Evolutionary conservation across 495 filamentous ascomycete genomes (phyloP).

Genomic region (Staphylotrichum longicolle): DNA sequence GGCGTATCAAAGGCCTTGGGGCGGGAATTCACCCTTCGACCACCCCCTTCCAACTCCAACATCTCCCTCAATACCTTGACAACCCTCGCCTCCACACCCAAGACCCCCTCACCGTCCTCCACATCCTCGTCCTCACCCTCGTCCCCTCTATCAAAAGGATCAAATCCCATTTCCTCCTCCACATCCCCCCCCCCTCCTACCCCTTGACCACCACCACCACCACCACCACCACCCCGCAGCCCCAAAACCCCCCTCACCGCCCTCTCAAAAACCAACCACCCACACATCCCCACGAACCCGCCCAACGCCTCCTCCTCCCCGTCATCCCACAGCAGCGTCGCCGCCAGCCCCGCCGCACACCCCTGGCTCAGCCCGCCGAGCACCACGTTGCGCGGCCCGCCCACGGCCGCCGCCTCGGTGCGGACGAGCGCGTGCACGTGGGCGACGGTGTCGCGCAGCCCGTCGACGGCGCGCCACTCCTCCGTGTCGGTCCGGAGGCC

Average conservation of each 20-base stretch:
- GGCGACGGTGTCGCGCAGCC: constrained; percentile 41
- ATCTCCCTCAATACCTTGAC: constrained; percentile 24
- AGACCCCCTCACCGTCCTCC: constrained; percentile 23
- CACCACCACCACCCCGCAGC: neutral
- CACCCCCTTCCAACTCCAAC: constrained; percentile 23
- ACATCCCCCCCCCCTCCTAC: constrained; percentile 1
- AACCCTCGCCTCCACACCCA: constrained; percentile 22
- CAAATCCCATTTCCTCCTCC: constrained; percentile 25
- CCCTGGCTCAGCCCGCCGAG: constrained; percentile 58
- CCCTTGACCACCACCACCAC: constrained; percentile 13
- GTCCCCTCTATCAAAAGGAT: constrained; percentile 30
- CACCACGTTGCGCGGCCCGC: constrained; percentile 41
- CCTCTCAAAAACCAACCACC: constrained; percentile 51
- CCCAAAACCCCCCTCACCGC: constrained; percentile 33
- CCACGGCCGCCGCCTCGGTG: constrained; percentile 32
- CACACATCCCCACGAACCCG: constrained; percentile 53
- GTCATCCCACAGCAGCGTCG: constrained; percentile 40
- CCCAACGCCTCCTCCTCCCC: constrained; percentile 29
- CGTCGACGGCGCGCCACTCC: constrained; percentile 40
- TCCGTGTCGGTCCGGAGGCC: constrained; percentile 15
- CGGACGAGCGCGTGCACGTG: constrained; percentile 44
- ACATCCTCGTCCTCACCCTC: constrained; percentile 26
- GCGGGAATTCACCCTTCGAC: neutral
- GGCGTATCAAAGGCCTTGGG: constrained; percentile 28
- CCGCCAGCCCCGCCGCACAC: constrained; percentile 46